phyloP scores from a whole-genome alignment of 129 eudicot genomes.

The Ambrosia trifida region DNA sequence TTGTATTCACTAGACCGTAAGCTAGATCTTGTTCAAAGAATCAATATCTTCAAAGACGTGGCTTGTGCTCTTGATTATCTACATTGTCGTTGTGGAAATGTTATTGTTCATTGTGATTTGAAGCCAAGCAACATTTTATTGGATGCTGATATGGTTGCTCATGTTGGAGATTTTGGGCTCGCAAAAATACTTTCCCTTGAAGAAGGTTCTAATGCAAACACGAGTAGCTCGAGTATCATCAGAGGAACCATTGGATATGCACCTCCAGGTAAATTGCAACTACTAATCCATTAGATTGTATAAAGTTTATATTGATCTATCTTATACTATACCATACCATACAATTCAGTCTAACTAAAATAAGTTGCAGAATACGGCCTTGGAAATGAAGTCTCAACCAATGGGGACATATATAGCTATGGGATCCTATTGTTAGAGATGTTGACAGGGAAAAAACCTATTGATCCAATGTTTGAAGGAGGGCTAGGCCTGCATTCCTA shows the following conservation, averaged over 20 bases:
- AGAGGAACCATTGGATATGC: constrained; percentile 33
- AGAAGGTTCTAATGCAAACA: constrained; percentile 7
- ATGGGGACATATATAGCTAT: constrained; percentile 39
- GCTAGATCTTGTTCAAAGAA: constrained; percentile 22
- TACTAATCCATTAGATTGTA: not conserved
- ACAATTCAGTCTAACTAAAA: not conserved
- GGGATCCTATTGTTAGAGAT: constrained; percentile 40
- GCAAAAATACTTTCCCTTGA: constrained; percentile 31
- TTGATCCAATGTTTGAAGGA: constrained; percentile 27
- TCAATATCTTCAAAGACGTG: constrained; percentile 31
- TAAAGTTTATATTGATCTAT: not conserved
- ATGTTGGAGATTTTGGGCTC: constrained; percentile 42
- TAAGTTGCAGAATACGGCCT: constrained; percentile 34
- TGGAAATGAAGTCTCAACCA: constrained; percentile 33
- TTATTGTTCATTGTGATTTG: constrained; percentile 35
- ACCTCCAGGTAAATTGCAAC: constrained; percentile 22
- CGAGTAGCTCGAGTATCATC: constrained; percentile 15
- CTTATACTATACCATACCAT: not conserved
- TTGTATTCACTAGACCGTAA: constrained; percentile 11
- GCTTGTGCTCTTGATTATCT: constrained; percentile 39
- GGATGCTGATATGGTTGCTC: constrained; percentile 35
- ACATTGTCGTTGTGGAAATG: constrained; percentile 23
- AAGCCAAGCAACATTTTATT: constrained; percentile 35
- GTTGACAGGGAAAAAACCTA: constrained; percentile 32
- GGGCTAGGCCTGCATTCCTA: constrained; percentile 27